phyloP scores from a whole-genome alignment of 192 early-diverging fungal species.

The Backusella macrospora region DNA sequence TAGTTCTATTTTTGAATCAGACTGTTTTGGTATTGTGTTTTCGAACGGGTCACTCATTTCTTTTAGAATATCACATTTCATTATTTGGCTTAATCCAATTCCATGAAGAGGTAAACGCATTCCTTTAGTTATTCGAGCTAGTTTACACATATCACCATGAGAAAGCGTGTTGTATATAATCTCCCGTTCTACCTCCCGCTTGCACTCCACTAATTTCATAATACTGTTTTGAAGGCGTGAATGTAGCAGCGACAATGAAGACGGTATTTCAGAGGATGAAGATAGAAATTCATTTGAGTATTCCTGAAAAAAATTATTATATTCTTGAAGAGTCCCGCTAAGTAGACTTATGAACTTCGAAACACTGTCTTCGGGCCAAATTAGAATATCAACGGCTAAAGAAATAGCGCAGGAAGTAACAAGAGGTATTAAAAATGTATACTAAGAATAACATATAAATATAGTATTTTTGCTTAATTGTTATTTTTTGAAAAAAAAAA shows the following conservation, averaged over 20 bases:
- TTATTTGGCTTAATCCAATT: slow-evolving; percentile 27
- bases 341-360: slow-evolving; percentile 27
- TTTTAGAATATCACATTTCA: slow-evolving; percentile 15
- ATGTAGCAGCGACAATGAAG: slow-evolving; percentile 13
- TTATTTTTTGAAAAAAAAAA: not conserved
- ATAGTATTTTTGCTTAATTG: not conserved
- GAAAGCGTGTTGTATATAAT: slow-evolving; percentile 27
- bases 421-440: slow-evolving; percentile 31
- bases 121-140: slow-evolving; percentile 24
- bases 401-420: slow-evolving; percentile 23
- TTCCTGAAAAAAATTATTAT: slow-evolving; percentile 20
- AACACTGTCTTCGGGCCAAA: slow-evolving; percentile 39
- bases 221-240: slow-evolving; percentile 22
- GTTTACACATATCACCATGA: slow-evolving; percentile 19
- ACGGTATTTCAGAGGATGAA: not conserved
- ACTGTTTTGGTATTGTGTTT: not conserved
- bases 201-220: slow-evolving; percentile 29
- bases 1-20: not conserved
- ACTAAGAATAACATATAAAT: slow-evolving; percentile 8
- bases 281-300: slow-evolving; percentile 28
- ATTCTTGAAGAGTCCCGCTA: slow-evolving; percentile 13
- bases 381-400: slow-evolving; percentile 25
- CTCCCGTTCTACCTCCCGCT: slow-evolving; percentile 35
- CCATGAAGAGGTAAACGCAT: slow-evolving; percentile 31
- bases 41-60: slow-evolving; percentile 6